Evolutionary conservation across 164 flowering plant genomes (phyloP).

Genomic region (Cinnamomum chago): DNA sequence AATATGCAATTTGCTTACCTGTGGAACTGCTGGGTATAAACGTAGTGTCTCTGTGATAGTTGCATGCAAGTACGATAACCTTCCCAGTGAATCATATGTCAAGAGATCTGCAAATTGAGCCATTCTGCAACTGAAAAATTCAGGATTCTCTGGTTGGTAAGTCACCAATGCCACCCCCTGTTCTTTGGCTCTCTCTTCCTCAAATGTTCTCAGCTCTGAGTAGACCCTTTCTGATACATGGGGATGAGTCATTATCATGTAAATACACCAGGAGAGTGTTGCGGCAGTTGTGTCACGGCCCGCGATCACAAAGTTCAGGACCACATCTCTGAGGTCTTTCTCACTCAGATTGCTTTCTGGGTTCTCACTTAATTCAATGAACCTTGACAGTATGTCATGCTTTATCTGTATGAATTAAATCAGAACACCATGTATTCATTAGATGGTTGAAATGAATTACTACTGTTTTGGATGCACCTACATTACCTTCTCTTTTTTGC

Average conservation of each 20-base stretch:
- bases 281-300: slow-evolving; percentile 94
- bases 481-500: slow-evolving; percentile 15
- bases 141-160: slow-evolving; percentile 28
- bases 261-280: slow-evolving; percentile 83
- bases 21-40: slow-evolving; percentile 93
- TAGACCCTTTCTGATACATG: slow-evolving; percentile 60
- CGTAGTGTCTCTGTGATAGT: slow-evolving; percentile 89
- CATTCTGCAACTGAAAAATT: slow-evolving; percentile 48
- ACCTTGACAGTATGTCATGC: slow-evolving; percentile 83
- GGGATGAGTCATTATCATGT: slow-evolving; percentile 69
- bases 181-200: slow-evolving; percentile 51
- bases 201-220: slow-evolving; percentile 57
- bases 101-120: slow-evolving; percentile 54
- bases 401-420: slow-evolving; percentile 39
- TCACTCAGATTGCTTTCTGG: slow-evolving; percentile 59
- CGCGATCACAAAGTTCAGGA: slow-evolving; percentile 88
- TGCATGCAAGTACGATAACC: slow-evolving; percentile 69
- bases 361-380: slow-evolving; percentile 66
- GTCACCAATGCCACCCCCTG: slow-evolving; percentile 42
- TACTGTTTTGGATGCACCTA: not conserved
- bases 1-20: slow-evolving; percentile 34
- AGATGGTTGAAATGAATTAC: not conserved
- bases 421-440: not conserved
- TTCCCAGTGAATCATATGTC: slow-evolving; percentile 72
- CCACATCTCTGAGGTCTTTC: slow-evolving; percentile 83